Base-by-base conservation (phyloP, 371 early-diverging fungal species). In the Mucor plumbeus region DNA sequence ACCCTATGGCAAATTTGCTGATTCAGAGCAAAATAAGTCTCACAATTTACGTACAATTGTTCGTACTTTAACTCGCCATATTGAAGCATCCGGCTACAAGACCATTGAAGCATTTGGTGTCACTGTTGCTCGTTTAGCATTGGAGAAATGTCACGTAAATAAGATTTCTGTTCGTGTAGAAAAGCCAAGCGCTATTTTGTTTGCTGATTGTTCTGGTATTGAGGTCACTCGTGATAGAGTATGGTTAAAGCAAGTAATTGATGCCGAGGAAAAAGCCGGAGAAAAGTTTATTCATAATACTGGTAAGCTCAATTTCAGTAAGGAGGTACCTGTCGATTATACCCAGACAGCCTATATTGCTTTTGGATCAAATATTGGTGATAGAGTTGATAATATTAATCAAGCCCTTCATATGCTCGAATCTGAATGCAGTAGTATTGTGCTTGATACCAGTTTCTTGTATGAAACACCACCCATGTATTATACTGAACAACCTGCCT, bases 391-490 rank as follows among this genome's bases (percentile, higher is more conserved):
- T 5, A 93, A 96, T 70, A 89, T 99, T 65, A 82, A 91, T 36
- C 68, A 80, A 19, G 97, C 97, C 0, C 65, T 99, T n/a, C 68
- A 68, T 34, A 50, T 74, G 38, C 76, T 98, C 26, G 85, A 88
- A 70, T 68, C 70, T 1, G 76, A 81, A 19, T 75, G 80, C 5
- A 63, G 67, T 14, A 85, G 88, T 58, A 75, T 82, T 14, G 77
- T 99, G 4, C 70, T 92, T n/a, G 95, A 97, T 69, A 97, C 98
- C 11, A 97, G 97, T 44, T 98, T 94, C 78, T 74, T 99, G 65
- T 99, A 99, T 77, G 96, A 98, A 73, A 96, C 98, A 0, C 83
- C 91, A 11, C 96, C 99, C 38, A 98, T 97, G 98, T 98, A 99
- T 78, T 88, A 92, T 36, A 81, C 85, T 7, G 97, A 98, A 48